Evolutionary conservation across 768 basidiomycete genomes (phyloP), one percentile per base, ranked within the genome.

Genomic region (Suillus decipiens): DNA sequence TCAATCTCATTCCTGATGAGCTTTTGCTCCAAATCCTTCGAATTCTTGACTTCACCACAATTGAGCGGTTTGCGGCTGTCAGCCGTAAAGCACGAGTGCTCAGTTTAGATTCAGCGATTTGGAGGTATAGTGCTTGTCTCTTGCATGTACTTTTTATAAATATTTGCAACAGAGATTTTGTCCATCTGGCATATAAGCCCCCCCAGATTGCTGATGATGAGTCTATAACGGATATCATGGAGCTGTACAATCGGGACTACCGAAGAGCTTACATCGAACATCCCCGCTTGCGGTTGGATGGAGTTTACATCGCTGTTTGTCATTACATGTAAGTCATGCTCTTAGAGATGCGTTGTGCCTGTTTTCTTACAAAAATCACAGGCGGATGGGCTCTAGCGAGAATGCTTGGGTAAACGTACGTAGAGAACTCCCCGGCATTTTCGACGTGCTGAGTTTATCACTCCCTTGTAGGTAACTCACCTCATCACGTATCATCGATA

Each of bases 401-500:
- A 91, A 90, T 65, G 81, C 85, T 3, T 96, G 95, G 95, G 87
- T 94, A 19, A 90, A 91, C 67, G 92, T 95, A 75, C 64, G 89
- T 79, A 24, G 43, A 14, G 12, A 8, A 42, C 10, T 8, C 24
- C 10, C 5, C 19, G 1, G 31, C 53, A 43, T 42, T 71, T 5
- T 58, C 3, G 56, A 19, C 14, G 24, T 56, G 14, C 58, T 61
- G 41, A 37, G 57, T 57, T 51, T 34, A 59, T 68, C 39, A 67
- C 53, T 10, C 65, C 14, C 19, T 8, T 62, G 28, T 69, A 93
- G 92, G 80, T 92, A 63, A 91, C 78, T 71, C 93, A 96, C 70
- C 81, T 95, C 63, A 86, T 97, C 70, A 96, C 93, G 6, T 97
- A 96, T 74, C 92, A 96, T 70, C 92, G 95, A 37, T 96, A 93